Base-by-base conservation (phyloP, 1,139 yeast species). In the Taphrina sp. region DNA sequence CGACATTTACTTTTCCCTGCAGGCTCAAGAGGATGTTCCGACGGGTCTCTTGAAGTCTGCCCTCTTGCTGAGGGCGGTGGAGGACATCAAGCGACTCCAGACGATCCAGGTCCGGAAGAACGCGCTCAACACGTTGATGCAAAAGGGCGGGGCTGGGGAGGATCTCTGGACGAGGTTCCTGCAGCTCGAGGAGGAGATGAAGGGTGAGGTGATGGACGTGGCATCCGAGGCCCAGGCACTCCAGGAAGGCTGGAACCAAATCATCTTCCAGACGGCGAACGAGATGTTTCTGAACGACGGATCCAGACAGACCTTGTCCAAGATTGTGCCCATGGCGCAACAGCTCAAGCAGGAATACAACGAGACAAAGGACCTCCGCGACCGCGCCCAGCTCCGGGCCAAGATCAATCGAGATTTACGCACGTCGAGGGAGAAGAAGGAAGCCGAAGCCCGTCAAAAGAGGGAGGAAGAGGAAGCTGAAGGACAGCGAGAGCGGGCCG, bases 91-190 rank as follows among this genome's bases (percentile, higher is more conserved):
- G 63, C 75, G 88, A 63, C 72, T 84, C 63, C 74, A 84, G 69
- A 79, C 81, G 65, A 73, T 89, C 69, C 85, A 88, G 68, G 90
- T 85, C 64, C 74, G 78, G 62, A 85, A 83, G 68, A 83, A 83
- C 3, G 79, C 77, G 52, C 78, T 87, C 65, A 80, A 79, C 54
- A 75, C 78, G 52, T 74, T 92, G 61, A 90, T 89, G 68, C 94
- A 90, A 66, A 82, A 81, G 56, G 97, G 97, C 1, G 80, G 90
- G 31, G 82, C 92, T 61, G 96, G 96, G 33, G 97, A 92, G 65
- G 95, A 86, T 58, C 74, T 86, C 44, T 85, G 80, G 77, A 84
- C 85, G 67, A 83, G 94, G 64, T 89, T 78, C 70, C 83, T 81
- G 63, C 76, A 88, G 52, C 89, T 88, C 63, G 80, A 79, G 60